Evolutionary conservation across 371 early-diverging fungal species (phyloP).

Genomic region (Globomyces sp.): DNA sequence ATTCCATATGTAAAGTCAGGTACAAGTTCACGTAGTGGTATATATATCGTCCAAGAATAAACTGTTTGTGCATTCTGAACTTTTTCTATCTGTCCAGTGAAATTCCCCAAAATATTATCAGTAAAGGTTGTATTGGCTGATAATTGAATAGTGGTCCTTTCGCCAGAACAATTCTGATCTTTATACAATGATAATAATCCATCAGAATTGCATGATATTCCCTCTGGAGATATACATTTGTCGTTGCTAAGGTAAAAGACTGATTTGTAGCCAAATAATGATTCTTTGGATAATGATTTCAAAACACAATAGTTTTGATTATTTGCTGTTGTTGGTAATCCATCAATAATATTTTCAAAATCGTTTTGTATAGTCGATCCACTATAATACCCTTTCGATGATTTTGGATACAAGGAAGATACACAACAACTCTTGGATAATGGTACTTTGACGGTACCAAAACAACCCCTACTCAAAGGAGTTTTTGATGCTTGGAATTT

Average conservation of each 20-base stretch:
- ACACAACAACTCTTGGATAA: neutral
- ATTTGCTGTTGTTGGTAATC: neutral
- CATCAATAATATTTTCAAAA: neutral
- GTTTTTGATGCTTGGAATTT: neutral
- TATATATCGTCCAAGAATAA: neutral
- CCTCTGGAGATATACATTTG: neutral
- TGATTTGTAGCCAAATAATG: neutral
- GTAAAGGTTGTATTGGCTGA: neutral
- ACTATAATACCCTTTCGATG: neutral
- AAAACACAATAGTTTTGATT: neutral
- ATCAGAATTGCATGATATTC: neutral
- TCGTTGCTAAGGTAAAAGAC: neutral
- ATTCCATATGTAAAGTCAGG: constrained; percentile 3
- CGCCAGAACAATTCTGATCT: neutral
- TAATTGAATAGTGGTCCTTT: neutral
- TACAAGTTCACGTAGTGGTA: neutral
- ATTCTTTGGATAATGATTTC: neutral
- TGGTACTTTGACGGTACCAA: constrained; percentile 5
- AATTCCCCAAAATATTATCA: neutral
- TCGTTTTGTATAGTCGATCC: neutral
- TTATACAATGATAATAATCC: neutral
- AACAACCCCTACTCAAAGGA: neutral
- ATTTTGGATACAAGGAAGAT: neutral
- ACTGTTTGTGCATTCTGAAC: neutral
- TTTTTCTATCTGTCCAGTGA: neutral